Base-by-base conservation (phyloP, 108 stramenopile genomes). In the Skeletonema marinoi region DNA sequence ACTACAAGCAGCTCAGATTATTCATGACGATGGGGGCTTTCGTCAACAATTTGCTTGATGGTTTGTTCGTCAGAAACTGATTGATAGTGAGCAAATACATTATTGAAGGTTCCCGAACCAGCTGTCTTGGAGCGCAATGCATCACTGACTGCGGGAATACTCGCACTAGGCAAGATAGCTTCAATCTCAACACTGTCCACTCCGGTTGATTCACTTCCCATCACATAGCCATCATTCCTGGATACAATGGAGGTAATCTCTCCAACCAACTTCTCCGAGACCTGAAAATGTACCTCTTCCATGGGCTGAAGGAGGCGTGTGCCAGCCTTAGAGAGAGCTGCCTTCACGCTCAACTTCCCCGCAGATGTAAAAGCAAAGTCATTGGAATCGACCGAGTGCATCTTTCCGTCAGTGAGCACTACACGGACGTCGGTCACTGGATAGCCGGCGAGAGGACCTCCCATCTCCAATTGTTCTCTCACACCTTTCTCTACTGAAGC, bases 401-500 rank as follows among this genome's bases (percentile, higher is more conserved):
- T 80, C 42, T 80, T 80, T 29, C 79, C 79, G 63, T 80, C 79
- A 42, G 60, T 75, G 10, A 80, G 48, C 16, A 50, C 69, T 11
- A 80, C 79, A 50, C 61, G 56, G 13, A 80, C 79, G 61, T 80
- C 79, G 2, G 79, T 80, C 1, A 80, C 79, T 8, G 79, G 79
- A 61, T 72, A 80, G 5, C 71, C 79, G 6, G 75, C 75, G 13
- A 80, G 60, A 63, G 79, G 79, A 4, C 79, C 79, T 12, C 79
- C 79, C 16, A 59, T 16, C 1, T 80, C 46, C n/a, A 80, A 41
- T 48, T 80, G 79, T n/a, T 80, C 79, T 21, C 66, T 59, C 14
- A 75, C 79, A 50, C 79, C 79, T 39, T 80, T 80, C 62, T 80
- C 79, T 6, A 80, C 79, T 4, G 79, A 80, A 16, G 73, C 31